phyloP scores from a whole-genome alignment of 805 yeast species.

The Sugiyamaella smithiae region DNA sequence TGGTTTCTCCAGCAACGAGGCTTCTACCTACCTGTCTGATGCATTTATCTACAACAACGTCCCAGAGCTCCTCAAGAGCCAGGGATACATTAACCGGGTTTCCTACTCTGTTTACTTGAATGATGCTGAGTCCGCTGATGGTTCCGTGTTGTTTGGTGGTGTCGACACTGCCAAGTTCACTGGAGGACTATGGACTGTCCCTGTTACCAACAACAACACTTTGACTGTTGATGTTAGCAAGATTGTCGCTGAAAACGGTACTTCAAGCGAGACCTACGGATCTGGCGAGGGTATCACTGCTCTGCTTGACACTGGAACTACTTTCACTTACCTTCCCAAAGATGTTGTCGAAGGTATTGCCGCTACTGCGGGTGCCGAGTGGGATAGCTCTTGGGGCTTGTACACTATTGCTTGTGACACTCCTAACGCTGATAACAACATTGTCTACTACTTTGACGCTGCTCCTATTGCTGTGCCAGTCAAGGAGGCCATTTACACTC shows the following conservation, averaged over 20 bases:
- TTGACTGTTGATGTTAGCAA: neutral
- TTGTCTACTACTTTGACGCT: slow-evolving; percentile 1
- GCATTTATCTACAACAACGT: slow-evolving; percentile 29
- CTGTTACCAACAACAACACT: slow-evolving; percentile 26
- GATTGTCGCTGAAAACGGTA: slow-evolving; percentile 1
- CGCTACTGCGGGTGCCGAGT: neutral
- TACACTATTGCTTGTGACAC: slow-evolving; percentile 1
- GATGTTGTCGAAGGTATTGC: slow-evolving; percentile 3
- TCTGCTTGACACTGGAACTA: slow-evolving; percentile 21
- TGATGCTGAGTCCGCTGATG: slow-evolving; percentile 33
- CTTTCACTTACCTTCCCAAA: slow-evolving; percentile 17
- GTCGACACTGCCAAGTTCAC: slow-evolving; percentile 25
- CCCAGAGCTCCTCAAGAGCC: slow-evolving; percentile 35
- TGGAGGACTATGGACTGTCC: slow-evolving; percentile 29
- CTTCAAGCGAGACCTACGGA: neutral
- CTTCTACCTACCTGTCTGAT: slow-evolving; percentile 10
- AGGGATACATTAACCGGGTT: slow-evolving; percentile 40
- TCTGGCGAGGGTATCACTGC: slow-evolving; percentile 12
- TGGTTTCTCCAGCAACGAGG: slow-evolving; percentile 25
- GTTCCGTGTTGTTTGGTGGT: slow-evolving; percentile 46
- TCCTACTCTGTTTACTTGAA: slow-evolving; percentile 50
- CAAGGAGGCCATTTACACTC: slow-evolving; percentile 8
- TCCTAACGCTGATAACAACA: neutral
- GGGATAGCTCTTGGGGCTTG: neutral
- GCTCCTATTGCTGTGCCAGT: slow-evolving; percentile 5